phyloP scores from a whole-genome alignment of 2,329 filamentous ascomycete genomes.

The Aureobasidium sp. region DNA sequence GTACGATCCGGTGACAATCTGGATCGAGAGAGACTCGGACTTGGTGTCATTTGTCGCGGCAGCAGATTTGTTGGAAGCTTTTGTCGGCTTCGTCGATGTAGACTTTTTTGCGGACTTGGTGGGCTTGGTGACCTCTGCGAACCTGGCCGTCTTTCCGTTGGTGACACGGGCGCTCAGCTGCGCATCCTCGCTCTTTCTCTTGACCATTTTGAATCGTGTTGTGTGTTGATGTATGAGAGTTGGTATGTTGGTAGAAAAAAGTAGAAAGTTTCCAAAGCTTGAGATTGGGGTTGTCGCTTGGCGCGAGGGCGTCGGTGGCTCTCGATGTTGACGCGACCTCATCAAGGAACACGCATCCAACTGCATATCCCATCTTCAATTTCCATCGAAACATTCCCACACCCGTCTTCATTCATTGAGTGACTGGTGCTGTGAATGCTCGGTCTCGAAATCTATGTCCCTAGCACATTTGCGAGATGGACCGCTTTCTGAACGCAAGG shows the following conservation, averaged over 20 bases:
- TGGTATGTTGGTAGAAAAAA: background rate
- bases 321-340: background rate
- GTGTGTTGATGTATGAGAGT: background rate
- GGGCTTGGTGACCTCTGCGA: background rate
- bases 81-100: background rate
- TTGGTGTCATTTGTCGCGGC: background rate
- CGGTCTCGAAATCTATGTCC: constrained; percentile 37
- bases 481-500: constrained; percentile 31
- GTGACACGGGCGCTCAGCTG: background rate
- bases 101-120: constrained; percentile 2
- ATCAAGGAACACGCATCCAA: background rate
- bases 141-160: constrained; percentile 4
- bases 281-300: background rate
- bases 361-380: background rate
- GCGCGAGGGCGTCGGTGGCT: too few species aligned
- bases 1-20: constrained; percentile 89
- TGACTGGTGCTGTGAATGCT: constrained; percentile 40
- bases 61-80: background rate
- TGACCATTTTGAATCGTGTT: constrained; percentile 15
- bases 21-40: constrained; percentile 43
- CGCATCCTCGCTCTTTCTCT: constrained; percentile 17
- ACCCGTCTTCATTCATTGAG: constrained; percentile 22
- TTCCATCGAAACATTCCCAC: constrained; percentile 1
- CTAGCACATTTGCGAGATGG: constrained; percentile 36
- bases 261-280: background rate